A percentile compares a stretch with the other conserved stretches of the same genome.
Conservation (phyloP, 129 eudicot genomes). For the Saposhnikovia divaricata region DNA sequence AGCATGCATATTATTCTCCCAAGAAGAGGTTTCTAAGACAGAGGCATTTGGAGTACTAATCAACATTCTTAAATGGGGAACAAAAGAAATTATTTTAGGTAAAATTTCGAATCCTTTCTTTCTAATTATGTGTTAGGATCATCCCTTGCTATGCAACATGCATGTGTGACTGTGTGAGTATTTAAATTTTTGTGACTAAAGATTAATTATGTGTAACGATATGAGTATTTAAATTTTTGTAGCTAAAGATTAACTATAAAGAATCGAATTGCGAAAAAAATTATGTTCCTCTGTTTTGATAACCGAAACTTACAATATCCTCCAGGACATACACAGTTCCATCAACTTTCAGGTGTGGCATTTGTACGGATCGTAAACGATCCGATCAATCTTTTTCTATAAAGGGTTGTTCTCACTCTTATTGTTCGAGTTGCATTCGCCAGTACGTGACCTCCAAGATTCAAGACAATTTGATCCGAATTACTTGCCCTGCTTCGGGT, state of each 20-base stretch:
- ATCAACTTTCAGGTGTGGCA: background rate
- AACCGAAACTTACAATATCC: too few species aligned
- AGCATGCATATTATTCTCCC: too few species aligned
- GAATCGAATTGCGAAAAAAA: too few species aligned
- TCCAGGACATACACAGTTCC: background rate
- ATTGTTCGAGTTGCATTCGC: background rate
- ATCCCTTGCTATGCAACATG: background rate
- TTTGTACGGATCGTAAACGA: background rate
- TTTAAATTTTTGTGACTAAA: too few species aligned
- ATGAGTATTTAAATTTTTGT: too few species aligned
- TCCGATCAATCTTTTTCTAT: background rate
- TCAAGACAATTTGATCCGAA: background rate
- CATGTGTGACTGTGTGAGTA: background rate
- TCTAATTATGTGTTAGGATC: background rate
- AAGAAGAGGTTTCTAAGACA: too few species aligned
- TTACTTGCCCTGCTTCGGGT: background rate
- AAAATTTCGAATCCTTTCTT: too few species aligned
- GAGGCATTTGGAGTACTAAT: too few species aligned
- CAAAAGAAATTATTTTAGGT: background rate
- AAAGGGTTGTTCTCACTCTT: background rate
- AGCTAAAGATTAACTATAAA: too few species aligned
- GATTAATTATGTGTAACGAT: too few species aligned
- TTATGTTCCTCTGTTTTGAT: too few species aligned
- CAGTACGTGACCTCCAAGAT: background rate
- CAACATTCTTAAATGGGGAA: background rate